Percentiles rank a stretch among this genome's conserved stretches.
Evolutionary conservation across 305 asterid genomes (phyloP).

Genomic region (Fraxinus floribunda): DNA sequence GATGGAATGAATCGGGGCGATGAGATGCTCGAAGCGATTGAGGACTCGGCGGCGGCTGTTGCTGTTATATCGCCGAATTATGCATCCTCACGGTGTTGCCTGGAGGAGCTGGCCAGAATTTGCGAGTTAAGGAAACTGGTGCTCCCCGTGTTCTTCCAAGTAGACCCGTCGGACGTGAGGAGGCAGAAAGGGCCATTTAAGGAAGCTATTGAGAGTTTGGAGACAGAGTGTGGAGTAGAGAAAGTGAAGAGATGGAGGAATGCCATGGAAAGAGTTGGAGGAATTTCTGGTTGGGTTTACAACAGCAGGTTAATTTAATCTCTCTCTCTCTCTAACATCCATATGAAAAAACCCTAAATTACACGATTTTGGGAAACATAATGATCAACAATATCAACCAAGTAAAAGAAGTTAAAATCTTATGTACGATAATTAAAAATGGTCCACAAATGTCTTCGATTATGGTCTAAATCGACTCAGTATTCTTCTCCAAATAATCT

Average conservation of each 20-base stretch:
- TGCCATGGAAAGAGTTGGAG: conserved; percentile 33
- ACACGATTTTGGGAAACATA: neutral
- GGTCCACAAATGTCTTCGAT: neutral
- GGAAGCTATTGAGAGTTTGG: conserved; percentile 5
- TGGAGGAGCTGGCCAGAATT: conserved; percentile 32
- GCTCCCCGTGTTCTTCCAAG: conserved; percentile 33
- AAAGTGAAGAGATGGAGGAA: conserved; percentile 29
- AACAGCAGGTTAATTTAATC: neutral
- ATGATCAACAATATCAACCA: neutral
- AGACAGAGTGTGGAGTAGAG: neutral
- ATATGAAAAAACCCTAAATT: neutral
- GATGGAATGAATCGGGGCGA: conserved; percentile 29
- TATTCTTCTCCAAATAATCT: neutral
- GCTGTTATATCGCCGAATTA: conserved; percentile 33
- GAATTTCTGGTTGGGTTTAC: conserved; percentile 29
- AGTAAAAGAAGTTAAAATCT: neutral
- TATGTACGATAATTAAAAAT: neutral
- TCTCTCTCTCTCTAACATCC: neutral
- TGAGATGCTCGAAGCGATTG: conserved; percentile 27
- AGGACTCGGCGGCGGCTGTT: conserved; percentile 37
- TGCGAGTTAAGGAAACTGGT: conserved; percentile 17
- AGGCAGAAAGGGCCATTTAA: conserved; percentile 28
- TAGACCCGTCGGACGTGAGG: conserved; percentile 34
- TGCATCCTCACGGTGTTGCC: conserved; percentile 34
- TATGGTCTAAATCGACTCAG: neutral